phyloP scores from a whole-genome alignment of 768 basidiomycete species.

The Mycena leptocephala region DNA sequence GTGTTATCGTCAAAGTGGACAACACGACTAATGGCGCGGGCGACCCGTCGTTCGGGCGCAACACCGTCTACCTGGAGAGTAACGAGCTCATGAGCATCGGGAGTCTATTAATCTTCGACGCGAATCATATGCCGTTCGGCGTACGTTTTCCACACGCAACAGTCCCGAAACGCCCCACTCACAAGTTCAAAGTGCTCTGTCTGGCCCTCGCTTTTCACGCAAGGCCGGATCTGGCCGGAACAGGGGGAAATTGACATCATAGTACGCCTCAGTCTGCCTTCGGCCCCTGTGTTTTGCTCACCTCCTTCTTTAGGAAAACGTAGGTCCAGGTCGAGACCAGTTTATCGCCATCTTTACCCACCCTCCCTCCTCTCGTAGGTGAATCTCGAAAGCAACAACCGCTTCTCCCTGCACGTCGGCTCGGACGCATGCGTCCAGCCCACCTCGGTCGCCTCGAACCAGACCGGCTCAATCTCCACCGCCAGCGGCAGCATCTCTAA shows the following conservation, averaged over 20 bases:
- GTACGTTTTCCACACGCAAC: conserved; percentile 10
- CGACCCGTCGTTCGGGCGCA: conserved; percentile 31
- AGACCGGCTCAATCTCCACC: conserved; percentile 20
- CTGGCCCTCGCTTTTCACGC: conserved; percentile 32
- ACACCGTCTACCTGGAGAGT: conserved; percentile 32
- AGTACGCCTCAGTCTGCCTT: too few species aligned
- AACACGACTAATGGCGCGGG: conserved; percentile 32
- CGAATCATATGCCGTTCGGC: conserved; percentile 38
- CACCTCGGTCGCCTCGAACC: conserved; percentile 43
- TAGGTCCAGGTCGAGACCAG: not conserved
- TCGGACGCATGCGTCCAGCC: conserved; percentile 54
- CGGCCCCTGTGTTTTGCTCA: not conserved
- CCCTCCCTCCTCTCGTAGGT: not conserved
- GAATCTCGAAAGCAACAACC: conserved; percentile 58
- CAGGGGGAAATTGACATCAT: conserved; percentile 74
- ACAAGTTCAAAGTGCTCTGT: conserved; percentile 16
- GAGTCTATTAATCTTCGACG: conserved; percentile 37
- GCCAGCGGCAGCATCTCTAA: conserved; percentile 40
- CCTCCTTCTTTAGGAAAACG: conserved; percentile 16
- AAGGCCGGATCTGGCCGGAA: conserved; percentile 53
- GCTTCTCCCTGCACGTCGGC: conserved; percentile 71
- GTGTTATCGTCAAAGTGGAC: conserved; percentile 32
- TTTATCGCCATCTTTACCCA: not conserved
- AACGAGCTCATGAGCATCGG: conserved; percentile 29
- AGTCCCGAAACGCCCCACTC: not conserved